A percentile compares a stretch with the other conserved stretches of the same genome.
phyloP scores from a whole-genome alignment of 2,329 filamentous ascomycete genomes.

The Nothophaeocryptopus gaeumannii region DNA sequence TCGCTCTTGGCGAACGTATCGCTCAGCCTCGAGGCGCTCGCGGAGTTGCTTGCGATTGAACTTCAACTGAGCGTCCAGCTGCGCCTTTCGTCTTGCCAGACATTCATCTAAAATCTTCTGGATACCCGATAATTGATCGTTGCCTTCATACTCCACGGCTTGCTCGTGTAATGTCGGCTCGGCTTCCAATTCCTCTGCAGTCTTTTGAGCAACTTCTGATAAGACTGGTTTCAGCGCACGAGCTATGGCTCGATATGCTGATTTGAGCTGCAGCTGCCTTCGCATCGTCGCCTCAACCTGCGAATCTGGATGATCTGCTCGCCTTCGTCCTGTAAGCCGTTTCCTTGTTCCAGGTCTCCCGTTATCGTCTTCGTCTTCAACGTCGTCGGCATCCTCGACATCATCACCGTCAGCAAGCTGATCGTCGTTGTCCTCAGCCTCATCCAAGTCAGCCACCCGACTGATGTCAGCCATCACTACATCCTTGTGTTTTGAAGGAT shows the following conservation, averaged over 20 bases:
- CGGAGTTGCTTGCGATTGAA: slow-evolving; percentile 39
- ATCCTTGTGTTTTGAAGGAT: slow-evolving; percentile 14
- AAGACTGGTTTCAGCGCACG: slow-evolving; percentile 62
- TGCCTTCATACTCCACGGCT: slow-evolving; percentile 51
- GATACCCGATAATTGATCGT: slow-evolving; percentile 45
- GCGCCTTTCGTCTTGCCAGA: slow-evolving; percentile 40
- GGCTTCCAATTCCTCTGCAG: slow-evolving; percentile 56
- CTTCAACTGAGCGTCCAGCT: slow-evolving; percentile 38
- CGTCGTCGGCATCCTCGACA: slow-evolving; percentile 26
- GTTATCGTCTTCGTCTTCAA: slow-evolving; percentile 26
- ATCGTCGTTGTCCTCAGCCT: slow-evolving; percentile 21
- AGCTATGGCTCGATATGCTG: slow-evolving; percentile 61
- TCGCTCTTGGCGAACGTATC: slow-evolving; percentile 35
- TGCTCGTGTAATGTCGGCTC: slow-evolving; percentile 54
- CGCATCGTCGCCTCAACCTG: slow-evolving; percentile 48
- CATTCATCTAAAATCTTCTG: slow-evolving; percentile 45
- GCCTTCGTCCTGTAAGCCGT: slow-evolving; percentile 39
- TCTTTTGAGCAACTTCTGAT: slow-evolving; percentile 62
- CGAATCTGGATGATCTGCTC: slow-evolving; percentile 47
- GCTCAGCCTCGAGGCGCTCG: slow-evolving; percentile 37
- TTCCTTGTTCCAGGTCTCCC: slow-evolving; percentile 18
- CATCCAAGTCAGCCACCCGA: slow-evolving; percentile 11
- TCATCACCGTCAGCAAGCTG: slow-evolving; percentile 19
- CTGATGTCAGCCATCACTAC: slow-evolving; percentile 16
- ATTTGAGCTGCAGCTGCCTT: slow-evolving; percentile 65